Conservation (phyloP, 306 rosid genomes). For the Cucurbita moschata region DNA sequence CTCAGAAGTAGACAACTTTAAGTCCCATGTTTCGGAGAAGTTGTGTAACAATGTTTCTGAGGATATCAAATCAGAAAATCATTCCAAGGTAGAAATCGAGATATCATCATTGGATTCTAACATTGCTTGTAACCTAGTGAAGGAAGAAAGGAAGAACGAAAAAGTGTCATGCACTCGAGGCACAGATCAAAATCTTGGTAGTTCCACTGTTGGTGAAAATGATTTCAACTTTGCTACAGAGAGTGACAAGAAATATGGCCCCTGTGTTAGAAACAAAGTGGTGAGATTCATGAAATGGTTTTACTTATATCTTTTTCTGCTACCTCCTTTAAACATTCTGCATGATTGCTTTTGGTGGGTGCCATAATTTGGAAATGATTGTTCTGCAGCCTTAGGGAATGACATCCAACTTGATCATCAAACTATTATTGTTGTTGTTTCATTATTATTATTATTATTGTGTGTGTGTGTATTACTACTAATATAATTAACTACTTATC, state of each 20-base stretch:
- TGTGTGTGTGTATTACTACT: background rate
- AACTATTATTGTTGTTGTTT: background rate
- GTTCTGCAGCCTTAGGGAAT: background rate
- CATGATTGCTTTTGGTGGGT: background rate
- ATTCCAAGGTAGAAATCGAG: slow-evolving; percentile 24
- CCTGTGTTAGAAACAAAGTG: slow-evolving; percentile 16
- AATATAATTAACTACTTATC: background rate
- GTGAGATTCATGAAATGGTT: slow-evolving; percentile 8
- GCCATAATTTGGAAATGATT: background rate
- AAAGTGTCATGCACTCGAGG: slow-evolving; percentile 8
- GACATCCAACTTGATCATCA: background rate
- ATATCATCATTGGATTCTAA: slow-evolving; percentile 27
- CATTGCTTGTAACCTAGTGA: slow-evolving; percentile 6
- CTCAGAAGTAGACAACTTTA: slow-evolving; percentile 2
- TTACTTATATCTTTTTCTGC: background rate
- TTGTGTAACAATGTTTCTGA: background rate
- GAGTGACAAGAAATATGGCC: slow-evolving; percentile 9
- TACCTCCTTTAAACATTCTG: background rate
- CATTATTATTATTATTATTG: background rate
- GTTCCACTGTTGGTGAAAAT: slow-evolving; percentile 9
- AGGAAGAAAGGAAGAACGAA: slow-evolving; percentile 11
- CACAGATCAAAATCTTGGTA: slow-evolving; percentile 9
- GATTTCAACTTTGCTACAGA: background rate
- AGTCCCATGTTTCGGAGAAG: slow-evolving; percentile 12
- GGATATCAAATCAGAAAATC: slow-evolving; percentile 16